Percentiles rank a stretch among this genome's conserved stretches.
Conservation (phyloP, 163 green algal species). For the Prototheca cutis region DNA sequence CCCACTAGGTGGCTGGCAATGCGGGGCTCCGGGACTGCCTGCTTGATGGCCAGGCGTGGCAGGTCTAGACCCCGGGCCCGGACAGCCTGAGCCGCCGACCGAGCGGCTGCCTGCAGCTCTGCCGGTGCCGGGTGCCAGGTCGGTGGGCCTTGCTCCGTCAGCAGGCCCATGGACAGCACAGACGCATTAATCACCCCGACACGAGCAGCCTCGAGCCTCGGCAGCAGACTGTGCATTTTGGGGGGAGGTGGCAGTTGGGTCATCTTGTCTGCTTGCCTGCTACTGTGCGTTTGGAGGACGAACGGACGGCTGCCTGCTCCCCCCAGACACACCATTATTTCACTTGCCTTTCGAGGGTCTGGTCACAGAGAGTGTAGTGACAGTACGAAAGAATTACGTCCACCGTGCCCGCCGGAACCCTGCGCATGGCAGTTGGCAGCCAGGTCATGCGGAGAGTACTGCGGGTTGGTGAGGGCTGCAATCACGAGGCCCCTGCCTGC, state of each 20-base stretch:
- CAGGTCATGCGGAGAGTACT: too few species aligned
- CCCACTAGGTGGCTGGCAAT: conserved; percentile 72
- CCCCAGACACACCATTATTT: not conserved
- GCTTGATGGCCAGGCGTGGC: conserved; percentile 49
- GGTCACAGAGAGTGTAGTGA: conserved; percentile 81
- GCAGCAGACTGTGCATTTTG: conserved; percentile 34
- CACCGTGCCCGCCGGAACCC: conserved; percentile 49
- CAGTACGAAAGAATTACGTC: conserved; percentile 88
- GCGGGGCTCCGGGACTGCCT: conserved; percentile 36
- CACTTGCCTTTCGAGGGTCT: conserved; percentile 29
- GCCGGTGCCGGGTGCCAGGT: conserved; percentile 76
- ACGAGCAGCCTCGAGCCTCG: conserved; percentile 43
- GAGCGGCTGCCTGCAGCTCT: conserved; percentile 41
- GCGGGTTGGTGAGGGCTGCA: too few species aligned
- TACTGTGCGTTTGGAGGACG: not conserved
- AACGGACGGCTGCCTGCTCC: not conserved
- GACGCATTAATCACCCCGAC: conserved; percentile 82
- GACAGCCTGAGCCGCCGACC: conserved; percentile 30
- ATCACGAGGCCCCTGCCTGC: too few species aligned
- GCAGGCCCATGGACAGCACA: conserved; percentile 81
- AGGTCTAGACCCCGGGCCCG: conserved; percentile 35
- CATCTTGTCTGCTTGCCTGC: too few species aligned
- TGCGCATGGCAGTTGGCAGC: too few species aligned
- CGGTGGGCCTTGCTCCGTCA: conserved; percentile 66
- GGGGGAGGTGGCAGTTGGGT: too few species aligned